phyloP scores from a whole-genome alignment of 495 filamentous ascomycete genomes.

The Chaetomium tenue region DNA sequence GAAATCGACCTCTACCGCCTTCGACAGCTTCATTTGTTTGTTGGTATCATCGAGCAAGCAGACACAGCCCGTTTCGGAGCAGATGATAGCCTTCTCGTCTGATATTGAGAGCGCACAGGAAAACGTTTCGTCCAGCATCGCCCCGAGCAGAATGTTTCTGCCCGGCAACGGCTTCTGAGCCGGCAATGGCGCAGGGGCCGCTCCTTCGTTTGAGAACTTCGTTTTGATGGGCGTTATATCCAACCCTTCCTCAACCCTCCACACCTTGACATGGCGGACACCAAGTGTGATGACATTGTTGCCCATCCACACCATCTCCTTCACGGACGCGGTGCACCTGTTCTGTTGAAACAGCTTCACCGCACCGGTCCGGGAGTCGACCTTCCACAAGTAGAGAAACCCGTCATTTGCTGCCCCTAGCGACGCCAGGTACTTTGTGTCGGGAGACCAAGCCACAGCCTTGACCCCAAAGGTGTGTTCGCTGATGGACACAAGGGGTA shows the following conservation, averaged over 20 bases:
- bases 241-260: slow-evolving; percentile 69
- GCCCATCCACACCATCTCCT: slow-evolving; percentile 86
- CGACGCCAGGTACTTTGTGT: slow-evolving; percentile 83
- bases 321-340: slow-evolving; percentile 82
- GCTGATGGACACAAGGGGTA: slow-evolving; percentile 76
- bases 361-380: slow-evolving; percentile 79
- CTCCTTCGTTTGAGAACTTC: slow-evolving; percentile 44
- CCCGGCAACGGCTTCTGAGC: slow-evolving; percentile 54
- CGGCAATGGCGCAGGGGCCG: slow-evolving; percentile 30
- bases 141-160: slow-evolving; percentile 70
- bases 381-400: slow-evolving; percentile 87
- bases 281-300: slow-evolving; percentile 62
- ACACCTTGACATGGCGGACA: slow-evolving; percentile 89
- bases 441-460: slow-evolving; percentile 82
- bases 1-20: slow-evolving; percentile 62
- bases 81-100: slow-evolving; percentile 65
- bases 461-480: slow-evolving; percentile 91
- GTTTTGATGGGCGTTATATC: slow-evolving; percentile 49
- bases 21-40: slow-evolving; percentile 64
- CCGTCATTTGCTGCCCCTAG: slow-evolving; percentile 88
- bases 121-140: slow-evolving; percentile 79
- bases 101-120: slow-evolving; percentile 73
- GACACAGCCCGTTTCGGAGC: slow-evolving; percentile 69
- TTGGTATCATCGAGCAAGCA: slow-evolving; percentile 78
- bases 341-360: slow-evolving; percentile 87